Evolutionary conservation across 2,329 filamentous ascomycete species (phyloP).

Genomic region (Dendrostoma leiphaemia): DNA sequence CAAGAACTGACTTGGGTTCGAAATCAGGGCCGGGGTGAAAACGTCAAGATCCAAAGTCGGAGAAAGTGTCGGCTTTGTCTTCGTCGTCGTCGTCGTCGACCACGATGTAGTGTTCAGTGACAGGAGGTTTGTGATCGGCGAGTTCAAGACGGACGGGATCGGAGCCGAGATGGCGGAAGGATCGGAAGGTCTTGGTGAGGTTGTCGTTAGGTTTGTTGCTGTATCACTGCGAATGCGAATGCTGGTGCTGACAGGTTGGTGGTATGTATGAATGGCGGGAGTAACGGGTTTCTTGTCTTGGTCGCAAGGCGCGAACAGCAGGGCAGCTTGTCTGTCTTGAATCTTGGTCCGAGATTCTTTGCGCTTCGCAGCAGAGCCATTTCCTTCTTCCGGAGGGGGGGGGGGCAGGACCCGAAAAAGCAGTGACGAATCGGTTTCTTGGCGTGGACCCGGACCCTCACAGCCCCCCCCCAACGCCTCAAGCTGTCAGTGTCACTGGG

Average conservation of each 20-base stretch:
- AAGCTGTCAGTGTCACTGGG: neutral
- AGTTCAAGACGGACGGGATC: neutral
- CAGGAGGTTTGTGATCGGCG: neutral
- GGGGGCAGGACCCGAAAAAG: neutral
- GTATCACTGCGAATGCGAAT: neutral
- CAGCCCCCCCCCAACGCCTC: neutral
- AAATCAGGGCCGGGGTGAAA: too few species aligned
- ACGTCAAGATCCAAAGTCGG: neutral
- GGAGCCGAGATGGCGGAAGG: slow-evolving; percentile 1
- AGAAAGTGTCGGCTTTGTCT: neutral
- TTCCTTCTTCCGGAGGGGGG: neutral
- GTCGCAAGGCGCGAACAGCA: too few species aligned
- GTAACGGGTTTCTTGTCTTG: too few species aligned
- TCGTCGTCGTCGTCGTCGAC: neutral
- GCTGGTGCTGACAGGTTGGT: neutral
- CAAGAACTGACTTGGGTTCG: too few species aligned
- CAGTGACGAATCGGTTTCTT: neutral
- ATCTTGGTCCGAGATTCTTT: neutral
- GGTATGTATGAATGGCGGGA: too few species aligned
- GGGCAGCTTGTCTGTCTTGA: neutral
- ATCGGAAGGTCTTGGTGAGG: neutral
- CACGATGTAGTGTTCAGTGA: neutral
- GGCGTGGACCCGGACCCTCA: neutral
- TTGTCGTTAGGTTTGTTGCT: neutral
- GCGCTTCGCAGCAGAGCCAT: neutral